Evolutionary conservation across 805 yeast species (phyloP), one percentile per base, ranked within the genome.

Genomic region (Ogataea corticis): DNA sequence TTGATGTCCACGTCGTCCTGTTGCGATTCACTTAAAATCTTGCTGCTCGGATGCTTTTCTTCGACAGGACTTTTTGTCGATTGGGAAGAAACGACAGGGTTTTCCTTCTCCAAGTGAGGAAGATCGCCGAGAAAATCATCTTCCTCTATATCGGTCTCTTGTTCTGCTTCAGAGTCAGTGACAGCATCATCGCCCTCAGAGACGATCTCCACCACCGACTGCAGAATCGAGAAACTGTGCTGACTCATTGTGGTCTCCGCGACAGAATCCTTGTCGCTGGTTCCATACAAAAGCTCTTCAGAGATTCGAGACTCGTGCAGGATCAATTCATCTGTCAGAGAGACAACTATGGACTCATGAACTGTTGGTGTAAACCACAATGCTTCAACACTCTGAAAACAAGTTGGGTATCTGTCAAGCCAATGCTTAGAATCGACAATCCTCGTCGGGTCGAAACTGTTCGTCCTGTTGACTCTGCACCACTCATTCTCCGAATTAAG

Each of bases 351-450:
- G 25, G 34, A 32, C 29, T 45, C 45, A 25, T 42, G 16, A 2
- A 48, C 25, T 2, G 14, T 13, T 4, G 62, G 58, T 2, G 9
- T 7, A 36, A 37, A 38, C 14, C 42, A 52, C 15, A 58, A 37
- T 6, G 10, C 15, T 1, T 54, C 57, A 10, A 66, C 37, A 37
- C 52, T 50, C 28, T 67, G 65, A 45, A 68, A 70, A 1, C 70
- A 55, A 2, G 69, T 65, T 12, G 60, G 65, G 4, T 66, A 54
- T 0, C 45, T 38, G 0, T 57, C 49, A 7, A 67, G 45, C 37
- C 61, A 52, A 12, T 49, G 36, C 7, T 59, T 48, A 12, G 57
- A 45, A 7, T 58, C 48, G 1, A 65, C 29, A 33, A 66, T 63
- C 3, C 45, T 49, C 0, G 52, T 46, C 18, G 54, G 36, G 13